A percentile compares a stretch with the other conserved stretches of the same genome.
Evolutionary conservation across 2,329 filamentous ascomycete genomes (phyloP).

Genomic region (Calonectria pteridis): DNA sequence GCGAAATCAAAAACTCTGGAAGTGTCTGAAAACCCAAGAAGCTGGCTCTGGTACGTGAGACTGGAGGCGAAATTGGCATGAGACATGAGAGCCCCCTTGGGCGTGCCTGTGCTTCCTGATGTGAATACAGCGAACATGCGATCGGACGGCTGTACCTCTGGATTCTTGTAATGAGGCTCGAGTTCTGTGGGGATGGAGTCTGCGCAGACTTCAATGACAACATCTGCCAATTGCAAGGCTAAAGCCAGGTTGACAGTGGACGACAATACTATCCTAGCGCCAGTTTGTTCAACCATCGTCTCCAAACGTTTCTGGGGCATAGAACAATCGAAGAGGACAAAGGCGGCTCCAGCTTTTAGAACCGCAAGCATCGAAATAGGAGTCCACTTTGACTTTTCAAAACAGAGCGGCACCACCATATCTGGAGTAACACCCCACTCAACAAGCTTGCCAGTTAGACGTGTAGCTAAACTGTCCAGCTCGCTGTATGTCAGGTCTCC

Average conservation of each 20-base stretch:
- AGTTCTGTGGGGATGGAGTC: too few relatives aligned
- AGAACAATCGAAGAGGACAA: neutral
- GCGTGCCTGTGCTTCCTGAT: slow-evolving; percentile 43
- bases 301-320: neutral
- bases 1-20: slow-evolving; percentile 23
- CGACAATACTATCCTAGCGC: neutral
- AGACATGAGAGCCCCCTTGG: slow-evolving; percentile 39
- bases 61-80: slow-evolving; percentile 26
- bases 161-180: too few relatives aligned
- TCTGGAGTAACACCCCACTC: neutral
- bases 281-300: neutral
- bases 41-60: neutral
- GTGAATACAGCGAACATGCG: slow-evolving; percentile 40
- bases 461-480: neutral
- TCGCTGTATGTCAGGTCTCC: neutral
- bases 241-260: neutral
- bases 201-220: neutral
- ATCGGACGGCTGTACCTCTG: neutral
- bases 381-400: neutral
- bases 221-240: neutral
- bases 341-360: neutral
- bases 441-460: neutral
- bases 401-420: neutral
- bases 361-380: neutral
- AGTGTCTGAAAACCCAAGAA: neutral